These are phyloP conservation scores for Moesziomyces sp. DNA, from an alignment of 1,284 basidiomycete species.

Conservation along the genomic window DNA sequence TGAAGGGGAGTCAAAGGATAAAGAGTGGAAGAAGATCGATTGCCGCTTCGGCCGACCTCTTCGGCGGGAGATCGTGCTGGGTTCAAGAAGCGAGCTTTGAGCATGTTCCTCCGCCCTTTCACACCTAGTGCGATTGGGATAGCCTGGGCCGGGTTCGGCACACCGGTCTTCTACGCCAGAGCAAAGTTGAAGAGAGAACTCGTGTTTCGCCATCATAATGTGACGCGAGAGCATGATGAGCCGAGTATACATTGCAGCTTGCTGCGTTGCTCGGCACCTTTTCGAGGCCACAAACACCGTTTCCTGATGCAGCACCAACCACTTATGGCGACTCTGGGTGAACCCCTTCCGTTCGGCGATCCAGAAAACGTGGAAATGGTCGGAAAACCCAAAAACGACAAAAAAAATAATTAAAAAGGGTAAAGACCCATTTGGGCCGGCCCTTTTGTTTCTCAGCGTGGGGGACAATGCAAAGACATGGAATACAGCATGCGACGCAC, in stretches of 20 bases:
- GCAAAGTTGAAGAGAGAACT: not conserved
- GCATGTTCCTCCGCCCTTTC: not conserved
- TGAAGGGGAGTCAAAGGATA: not conserved
- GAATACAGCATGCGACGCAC: not conserved
- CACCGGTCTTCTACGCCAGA: not conserved
- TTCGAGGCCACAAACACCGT: not conserved
- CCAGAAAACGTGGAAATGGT: not conserved
- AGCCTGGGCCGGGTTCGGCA: not conserved
- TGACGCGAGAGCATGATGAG: not conserved
- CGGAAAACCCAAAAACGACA: not conserved
- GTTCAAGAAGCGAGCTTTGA: not conserved
- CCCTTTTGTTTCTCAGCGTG: not conserved
- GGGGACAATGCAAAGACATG: not conserved
- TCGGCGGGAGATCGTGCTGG: not conserved
- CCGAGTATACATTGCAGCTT: no score
- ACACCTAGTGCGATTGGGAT: not conserved
- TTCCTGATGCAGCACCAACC: not conserved
- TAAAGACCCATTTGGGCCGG: not conserved
- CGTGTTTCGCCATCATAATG: not conserved
- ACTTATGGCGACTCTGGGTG: not conserved
- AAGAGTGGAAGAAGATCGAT: not conserved
- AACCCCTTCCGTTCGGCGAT: not conserved
- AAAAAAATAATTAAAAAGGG: not conserved
- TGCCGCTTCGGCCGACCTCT: not conserved
- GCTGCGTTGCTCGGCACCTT: not conserved